A percentile compares a stretch with the other conserved stretches of the same genome.
phyloP scores from a whole-genome alignment of 495 filamentous ascomycete species.

The Lasiosphaeriaceae sp. region DNA sequence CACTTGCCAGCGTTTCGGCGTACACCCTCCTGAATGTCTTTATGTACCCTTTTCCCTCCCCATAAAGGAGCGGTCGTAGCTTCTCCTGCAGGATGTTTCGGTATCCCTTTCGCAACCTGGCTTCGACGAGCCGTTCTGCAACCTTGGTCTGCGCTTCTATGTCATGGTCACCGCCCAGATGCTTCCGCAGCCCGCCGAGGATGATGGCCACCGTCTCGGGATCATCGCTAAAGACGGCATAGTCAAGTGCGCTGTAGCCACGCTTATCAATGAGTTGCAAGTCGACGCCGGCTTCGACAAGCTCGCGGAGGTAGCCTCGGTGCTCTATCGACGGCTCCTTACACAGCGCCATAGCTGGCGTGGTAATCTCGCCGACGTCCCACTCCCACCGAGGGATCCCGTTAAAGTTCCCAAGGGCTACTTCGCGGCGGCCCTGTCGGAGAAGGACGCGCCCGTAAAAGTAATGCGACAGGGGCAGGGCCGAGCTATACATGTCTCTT shows the following conservation, averaged over 20 bases:
- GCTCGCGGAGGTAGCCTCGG: conserved; percentile 18
- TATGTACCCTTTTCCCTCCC: neutral
- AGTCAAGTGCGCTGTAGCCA: conserved; percentile 32
- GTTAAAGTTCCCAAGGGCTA: too few relatives aligned
- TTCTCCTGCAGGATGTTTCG: conserved; percentile 31
- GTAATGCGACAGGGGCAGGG: too few relatives aligned
- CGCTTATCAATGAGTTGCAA: conserved; percentile 21
- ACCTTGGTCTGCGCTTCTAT: neutral
- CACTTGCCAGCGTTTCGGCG: conserved; percentile 10
- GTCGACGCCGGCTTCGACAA: conserved; percentile 27
- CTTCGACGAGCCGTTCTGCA: conserved; percentile 3
- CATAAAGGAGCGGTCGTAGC: conserved; percentile 19
- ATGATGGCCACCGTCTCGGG: conserved; percentile 14
- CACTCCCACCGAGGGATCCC: too few relatives aligned
- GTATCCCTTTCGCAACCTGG: conserved; percentile 25
- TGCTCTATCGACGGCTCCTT: conserved; percentile 32
- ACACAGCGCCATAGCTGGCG: conserved; percentile 29
- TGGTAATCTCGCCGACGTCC: neutral
- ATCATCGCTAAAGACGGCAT: conserved; percentile 23
- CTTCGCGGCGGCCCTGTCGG: too few relatives aligned
- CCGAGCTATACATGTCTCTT: too few relatives aligned
- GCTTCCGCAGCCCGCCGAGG: conserved; percentile 13
- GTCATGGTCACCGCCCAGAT: neutral
- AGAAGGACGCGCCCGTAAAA: too few relatives aligned
- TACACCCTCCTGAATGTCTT: conserved; percentile 17